Evolutionary conservation across 2,329 filamentous ascomycete species (phyloP), one percentile per base, ranked within the genome.

Genomic region (Aspergillus flavus): DNA sequence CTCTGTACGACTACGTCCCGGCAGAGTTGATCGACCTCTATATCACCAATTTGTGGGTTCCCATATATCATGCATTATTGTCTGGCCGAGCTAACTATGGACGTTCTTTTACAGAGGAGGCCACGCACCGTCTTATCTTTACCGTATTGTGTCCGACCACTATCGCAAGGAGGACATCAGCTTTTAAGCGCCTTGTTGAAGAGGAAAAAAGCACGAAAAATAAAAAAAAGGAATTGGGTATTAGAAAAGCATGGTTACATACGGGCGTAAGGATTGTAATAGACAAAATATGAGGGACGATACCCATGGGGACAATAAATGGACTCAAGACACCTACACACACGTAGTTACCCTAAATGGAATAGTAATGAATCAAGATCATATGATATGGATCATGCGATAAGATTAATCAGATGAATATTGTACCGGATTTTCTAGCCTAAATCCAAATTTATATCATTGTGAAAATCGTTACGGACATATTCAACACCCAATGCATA

Each of bases 1-100:
- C 92, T 12, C 80, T 93, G 23, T 93, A 90, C 58, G 94, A 97
- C 76, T 92, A 94, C 73, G 88, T 97, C 19, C 88, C 91, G 10
- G 87, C 91, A 0, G 90, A 92, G 82, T 87, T 84, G 82, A 85
- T 85, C 28, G 72, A 81, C 65, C 77, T 81, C 57, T 80, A 81
- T 76, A 92, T 96, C 69, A 96, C 93, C 21, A 96, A 97, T 70
- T 78, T 93, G 87, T 91, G 81, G 83, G 87, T 84, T 45, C 36
- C 30, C 39, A 16, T 43, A 14, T 21, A 21, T 30, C 9, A 48
- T 10, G 9, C 21, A 28, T n/a, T n/a, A 26, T 32, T 11, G 11
- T 32, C 28, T 34, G 39, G 12, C n/a, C 10, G 11, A 61, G 56
- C 57, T 61, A 72, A 63, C 67, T 36, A 50, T 69, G 68, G 46